Evolutionary conservation across 1,284 basidiomycete species (phyloP).

Genomic region (Ganoderma leucocontextum): DNA sequence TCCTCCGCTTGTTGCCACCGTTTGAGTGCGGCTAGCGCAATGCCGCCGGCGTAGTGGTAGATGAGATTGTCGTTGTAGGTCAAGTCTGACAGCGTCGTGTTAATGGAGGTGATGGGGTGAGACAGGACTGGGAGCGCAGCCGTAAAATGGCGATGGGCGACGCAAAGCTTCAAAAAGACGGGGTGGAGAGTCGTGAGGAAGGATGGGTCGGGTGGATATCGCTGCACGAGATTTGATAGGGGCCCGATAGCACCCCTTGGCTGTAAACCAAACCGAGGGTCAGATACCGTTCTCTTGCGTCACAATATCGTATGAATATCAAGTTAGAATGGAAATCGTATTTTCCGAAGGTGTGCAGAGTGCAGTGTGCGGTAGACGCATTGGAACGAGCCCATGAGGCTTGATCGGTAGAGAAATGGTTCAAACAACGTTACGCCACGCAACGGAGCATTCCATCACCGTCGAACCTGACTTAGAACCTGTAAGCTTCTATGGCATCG

Average conservation of each 20-base stretch:
- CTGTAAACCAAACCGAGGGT: constrained; percentile 24
- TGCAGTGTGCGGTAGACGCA: too few relatives aligned
- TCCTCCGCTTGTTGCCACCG: constrained; percentile 73
- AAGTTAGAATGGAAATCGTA: too few relatives aligned
- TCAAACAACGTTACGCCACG: too few relatives aligned
- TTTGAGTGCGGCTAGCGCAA: constrained; percentile 67
- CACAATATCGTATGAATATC: too few relatives aligned
- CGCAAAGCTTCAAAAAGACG: constrained; percentile 55
- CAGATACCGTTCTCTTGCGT: neutral
- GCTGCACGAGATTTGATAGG: constrained; percentile 62
- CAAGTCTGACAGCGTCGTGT: constrained; percentile 61
- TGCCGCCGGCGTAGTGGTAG: constrained; percentile 81
- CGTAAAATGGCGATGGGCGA: constrained; percentile 58
- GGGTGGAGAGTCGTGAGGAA: constrained; percentile 77
- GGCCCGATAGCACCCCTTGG: constrained; percentile 60
- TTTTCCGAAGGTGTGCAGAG: too few relatives aligned
- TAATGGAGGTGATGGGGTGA: constrained; percentile 66
- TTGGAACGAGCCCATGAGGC: too few relatives aligned
- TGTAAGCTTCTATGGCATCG: too few relatives aligned
- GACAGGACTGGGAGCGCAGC: constrained; percentile 65
- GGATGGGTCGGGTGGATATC: constrained; percentile 63
- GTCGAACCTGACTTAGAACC: too few relatives aligned
- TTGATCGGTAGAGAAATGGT: too few relatives aligned
- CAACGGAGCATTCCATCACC: too few relatives aligned
- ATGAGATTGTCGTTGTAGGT: constrained; percentile 77